Base-by-base conservation (phyloP, 208 protist species). In the Leptomonas pyrrhocoris region DNA sequence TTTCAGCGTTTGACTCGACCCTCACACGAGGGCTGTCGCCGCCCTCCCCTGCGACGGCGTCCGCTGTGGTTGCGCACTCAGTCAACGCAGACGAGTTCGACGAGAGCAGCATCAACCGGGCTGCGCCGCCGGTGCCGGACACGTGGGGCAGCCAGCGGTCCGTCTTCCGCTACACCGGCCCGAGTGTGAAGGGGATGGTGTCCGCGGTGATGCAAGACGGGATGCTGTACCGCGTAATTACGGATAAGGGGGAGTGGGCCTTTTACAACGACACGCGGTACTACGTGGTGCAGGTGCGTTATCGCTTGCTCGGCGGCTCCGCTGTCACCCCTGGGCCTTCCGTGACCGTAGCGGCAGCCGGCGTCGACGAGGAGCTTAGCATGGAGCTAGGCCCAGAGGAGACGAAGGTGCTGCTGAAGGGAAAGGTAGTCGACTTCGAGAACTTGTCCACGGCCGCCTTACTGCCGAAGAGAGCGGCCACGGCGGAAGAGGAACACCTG, bases 181-280 rank as follows among this genome's bases (percentile, higher is more conserved):
- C 77, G 1, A 25, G 45, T 15, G 56, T 82, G 36, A 68, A 65
- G 13, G 85, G 85, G 12, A 70, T 79, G 13, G 68, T 82, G 3
- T 80, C 74, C 25, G 77, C 80, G 36, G 87, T 88, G 61, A 64
- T 86, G 8, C 58, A 76, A 36, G 74, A 79, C 38, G 85, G 81
- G 2, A 23, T 88, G 27, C 73, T 91, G 19, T 94, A 86, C 69
- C 83, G 83, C 40, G 76, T 94, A 28, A 48, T 94, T 21, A 81
- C 76, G 38, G 77, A 81, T 9, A 80, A 68, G 25, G 77, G 73
- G 0, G 67, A 63, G n/a, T 93, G 88, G 88, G 78, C 82, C 59
- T 90, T 90, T 51, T 90, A 88, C 76, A 86, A 85, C 46, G 86
- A 89, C 73, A 81, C 66, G 31, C 54, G 76, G 27, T 55, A 63